Base-by-base conservation (phyloP, 345 rosid genomes). In the Acer negundo region DNA sequence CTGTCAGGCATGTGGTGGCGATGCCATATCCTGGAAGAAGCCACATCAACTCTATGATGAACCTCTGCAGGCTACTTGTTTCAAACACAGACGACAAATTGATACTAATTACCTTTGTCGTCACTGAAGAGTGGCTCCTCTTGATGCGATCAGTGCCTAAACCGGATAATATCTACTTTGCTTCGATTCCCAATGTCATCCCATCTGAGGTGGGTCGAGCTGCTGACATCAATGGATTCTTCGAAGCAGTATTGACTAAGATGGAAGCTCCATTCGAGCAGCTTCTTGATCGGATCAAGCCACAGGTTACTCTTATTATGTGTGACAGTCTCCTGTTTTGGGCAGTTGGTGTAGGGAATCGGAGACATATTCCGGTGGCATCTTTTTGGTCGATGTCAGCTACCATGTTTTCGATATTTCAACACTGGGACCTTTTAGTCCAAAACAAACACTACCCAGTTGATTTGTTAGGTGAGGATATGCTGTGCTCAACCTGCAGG, bases 101-200 rank as follows among this genome's bases (percentile, higher is more conserved):
- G 53, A 47, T 61, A 20, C 10, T 38, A 19, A 10, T 69, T 16
- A 69, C 74, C 28, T 61, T 77, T n/a, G 72, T 77, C 6, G 49
- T 77, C 75, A 69, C 80, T 7, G 74, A 55, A 15, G 80, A 77
- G 65, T 77, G 80, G 80, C 61, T 63, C 22, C 38, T 51, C 65
- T 44, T 64, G 58, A 20, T 78, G 23, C 26, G 64, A 12, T 71
- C 71, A 11, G 65, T 35, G 10, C 46, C 71, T 26, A 51, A 51
- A 3, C 66, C 71, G 2, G 61, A 62, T 12, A 77, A 16, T 15
- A 40, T 81, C 20, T 53, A 4, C 1, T 79, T 75, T 15, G 74
- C 53, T 53, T 22, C 85, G 10, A 74, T 83, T n/a, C 83, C 85
- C 20, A 77, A 83, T 24, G 76, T 77, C 8, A 64, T 83, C 15